Percentiles rank a stretch among this genome's conserved stretches.
These are phyloP conservation scores for Waltiozyma sp. DNA, from an alignment of 1,139 yeast species.

Conservation along the genomic window DNA sequence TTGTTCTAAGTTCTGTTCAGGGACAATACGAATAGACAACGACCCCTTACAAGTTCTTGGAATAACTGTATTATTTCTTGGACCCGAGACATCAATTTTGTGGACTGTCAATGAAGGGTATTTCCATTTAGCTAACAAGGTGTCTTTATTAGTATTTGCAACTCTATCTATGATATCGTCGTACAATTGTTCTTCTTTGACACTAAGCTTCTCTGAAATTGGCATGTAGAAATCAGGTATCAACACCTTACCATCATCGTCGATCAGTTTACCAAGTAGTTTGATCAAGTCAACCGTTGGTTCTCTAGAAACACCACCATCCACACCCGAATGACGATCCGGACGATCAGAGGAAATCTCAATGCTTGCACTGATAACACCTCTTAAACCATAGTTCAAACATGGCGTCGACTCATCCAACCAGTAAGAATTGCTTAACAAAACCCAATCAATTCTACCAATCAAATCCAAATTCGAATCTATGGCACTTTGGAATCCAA, in stretches of 20 bases:
- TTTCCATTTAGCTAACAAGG: constrained; percentile 79
- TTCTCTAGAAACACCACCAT: constrained; percentile 84
- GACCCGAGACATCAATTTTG: constrained; percentile 77
- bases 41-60: constrained; percentile 73
- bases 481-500: constrained; percentile 68
- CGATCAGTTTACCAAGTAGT: constrained; percentile 51
- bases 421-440: constrained; percentile 91
- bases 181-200: constrained; percentile 48
- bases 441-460: constrained; percentile 77
- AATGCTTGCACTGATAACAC: constrained; percentile 74
- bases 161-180: constrained; percentile 41
- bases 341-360: constrained; percentile 62
- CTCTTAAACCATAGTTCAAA: constrained; percentile 86
- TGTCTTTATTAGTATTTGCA: constrained; percentile 24
- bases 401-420: constrained; percentile 83
- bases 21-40: constrained; percentile 78
- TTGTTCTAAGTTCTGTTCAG: constrained; percentile 61
- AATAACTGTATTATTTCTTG: constrained; percentile 80
- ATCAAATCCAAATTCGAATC: constrained; percentile 36
- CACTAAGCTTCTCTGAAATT: constrained; percentile 40
- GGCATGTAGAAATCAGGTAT: constrained; percentile 66
- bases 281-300: constrained; percentile 83
- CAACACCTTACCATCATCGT: constrained; percentile 44
- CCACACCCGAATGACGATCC: constrained; percentile 93
- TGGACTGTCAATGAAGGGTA: constrained; percentile 89